phyloP scores from a whole-genome alignment of 148 eudicot genomes.

The Rhododendron kiyosumense region DNA sequence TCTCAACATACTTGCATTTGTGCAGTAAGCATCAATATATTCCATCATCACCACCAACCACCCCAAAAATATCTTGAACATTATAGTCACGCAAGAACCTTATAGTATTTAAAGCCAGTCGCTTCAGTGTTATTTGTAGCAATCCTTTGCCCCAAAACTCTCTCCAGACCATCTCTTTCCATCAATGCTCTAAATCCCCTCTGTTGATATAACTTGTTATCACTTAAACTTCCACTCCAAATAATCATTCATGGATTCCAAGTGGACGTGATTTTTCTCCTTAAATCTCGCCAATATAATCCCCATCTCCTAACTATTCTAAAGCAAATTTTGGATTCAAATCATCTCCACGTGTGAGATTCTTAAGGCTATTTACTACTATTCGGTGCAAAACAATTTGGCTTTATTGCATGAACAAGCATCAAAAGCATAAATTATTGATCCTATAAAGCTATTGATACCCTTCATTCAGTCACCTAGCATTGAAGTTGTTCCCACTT shows the following conservation, averaged over 20 bases:
- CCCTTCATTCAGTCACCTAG: neutral
- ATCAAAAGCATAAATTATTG: neutral
- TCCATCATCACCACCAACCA: neutral
- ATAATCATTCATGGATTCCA: no score
- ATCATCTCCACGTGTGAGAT: neutral
- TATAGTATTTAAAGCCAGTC: neutral
- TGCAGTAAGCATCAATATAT: neutral
- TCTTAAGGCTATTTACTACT: neutral
- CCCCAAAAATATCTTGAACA: neutral
- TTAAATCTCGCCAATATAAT: neutral
- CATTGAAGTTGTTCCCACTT: neutral
- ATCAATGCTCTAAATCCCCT: neutral
- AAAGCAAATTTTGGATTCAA: neutral
- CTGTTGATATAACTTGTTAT: no score
- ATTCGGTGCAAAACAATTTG: neutral
- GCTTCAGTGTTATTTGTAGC: neutral
- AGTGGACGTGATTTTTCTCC: neutral
- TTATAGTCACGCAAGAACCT: neutral
- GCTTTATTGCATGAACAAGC: neutral
- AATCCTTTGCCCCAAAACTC: neutral
- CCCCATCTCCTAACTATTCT: neutral
- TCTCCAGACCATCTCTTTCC: neutral
- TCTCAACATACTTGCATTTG: neutral
- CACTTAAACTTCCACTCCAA: no score
- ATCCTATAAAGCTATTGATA: neutral